phyloP scores from a whole-genome alignment of 768 basidiomycete genomes.

The Boletus rubropictus region DNA sequence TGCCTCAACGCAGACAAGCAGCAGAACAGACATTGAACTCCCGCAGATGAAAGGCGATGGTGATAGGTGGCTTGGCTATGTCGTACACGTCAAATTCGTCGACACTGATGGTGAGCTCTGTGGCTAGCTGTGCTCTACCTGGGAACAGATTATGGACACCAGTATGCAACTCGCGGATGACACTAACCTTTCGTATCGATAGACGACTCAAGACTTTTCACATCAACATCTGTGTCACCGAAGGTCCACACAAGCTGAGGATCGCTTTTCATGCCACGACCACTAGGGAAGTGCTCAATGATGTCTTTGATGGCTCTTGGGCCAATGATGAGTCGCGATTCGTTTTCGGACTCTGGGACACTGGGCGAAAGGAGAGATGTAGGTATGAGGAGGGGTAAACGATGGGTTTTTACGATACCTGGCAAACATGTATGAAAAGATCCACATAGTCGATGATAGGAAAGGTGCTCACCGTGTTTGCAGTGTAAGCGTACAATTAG shows the following conservation, averaged over 20 bases:
- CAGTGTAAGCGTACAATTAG: slow-evolving; percentile 71
- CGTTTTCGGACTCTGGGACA: slow-evolving; percentile 49
- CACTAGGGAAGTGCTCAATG: slow-evolving; percentile 72
- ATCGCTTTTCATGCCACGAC: slow-evolving; percentile 59
- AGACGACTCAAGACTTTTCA: slow-evolving; percentile 64
- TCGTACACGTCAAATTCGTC: slow-evolving; percentile 82
- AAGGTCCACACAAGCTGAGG: slow-evolving; percentile 83
- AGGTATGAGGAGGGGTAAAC: slow-evolving; percentile 54
- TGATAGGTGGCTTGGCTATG: slow-evolving; percentile 54
- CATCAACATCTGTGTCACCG: slow-evolving; percentile 55
- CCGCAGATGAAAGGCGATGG: slow-evolving; percentile 72
- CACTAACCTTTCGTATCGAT: slow-evolving; percentile 56
- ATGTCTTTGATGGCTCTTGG: slow-evolving; percentile 70
- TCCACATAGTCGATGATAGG: background rate
- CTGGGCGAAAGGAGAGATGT: slow-evolving; percentile 59
- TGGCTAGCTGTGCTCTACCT: slow-evolving; percentile 63
- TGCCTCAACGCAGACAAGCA: background rate
- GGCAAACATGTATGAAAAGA: slow-evolving; percentile 5
- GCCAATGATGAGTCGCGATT: slow-evolving; percentile 67
- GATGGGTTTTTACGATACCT: slow-evolving; percentile 83
- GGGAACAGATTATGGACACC: background rate
- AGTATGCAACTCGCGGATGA: background rate
- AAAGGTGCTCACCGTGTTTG: slow-evolving; percentile 60
- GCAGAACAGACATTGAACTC: slow-evolving; percentile 65
- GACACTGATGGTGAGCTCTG: slow-evolving; percentile 68